Conservation (phyloP, 768 basidiomycete species). For the Rhodotorula paludigena region DNA sequence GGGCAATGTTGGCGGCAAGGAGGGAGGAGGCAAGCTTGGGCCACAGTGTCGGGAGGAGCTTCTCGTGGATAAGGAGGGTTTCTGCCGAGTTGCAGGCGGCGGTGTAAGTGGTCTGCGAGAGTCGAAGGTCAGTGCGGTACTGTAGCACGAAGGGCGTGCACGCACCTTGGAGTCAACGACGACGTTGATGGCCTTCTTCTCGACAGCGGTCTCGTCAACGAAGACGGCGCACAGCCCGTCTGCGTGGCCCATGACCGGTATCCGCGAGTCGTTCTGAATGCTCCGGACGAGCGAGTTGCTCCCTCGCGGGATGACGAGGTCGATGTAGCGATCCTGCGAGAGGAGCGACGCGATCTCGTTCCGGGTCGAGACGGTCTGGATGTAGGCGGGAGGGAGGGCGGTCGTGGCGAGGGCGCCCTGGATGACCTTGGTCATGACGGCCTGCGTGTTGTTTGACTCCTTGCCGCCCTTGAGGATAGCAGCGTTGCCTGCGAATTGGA, state of each 20-base stretch:
- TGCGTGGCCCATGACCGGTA: slow-evolving; percentile 98
- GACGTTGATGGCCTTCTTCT: slow-evolving; percentile 72
- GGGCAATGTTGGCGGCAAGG: slow-evolving; percentile 61
- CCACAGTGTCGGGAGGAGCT: slow-evolving; percentile 70
- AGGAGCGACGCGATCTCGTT: slow-evolving; percentile 84
- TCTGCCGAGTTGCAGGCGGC: slow-evolving; percentile 93
- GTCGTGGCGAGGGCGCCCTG: slow-evolving; percentile 69
- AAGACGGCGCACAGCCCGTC: slow-evolving; percentile 91
- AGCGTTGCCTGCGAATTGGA: slow-evolving; percentile 66
- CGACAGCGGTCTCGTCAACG: slow-evolving; percentile 74
- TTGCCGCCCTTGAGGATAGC: slow-evolving; percentile 97
- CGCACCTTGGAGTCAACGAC: slow-evolving; percentile 85
- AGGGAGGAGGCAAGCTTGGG: slow-evolving; percentile 69
- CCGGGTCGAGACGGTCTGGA: slow-evolving; percentile 87
- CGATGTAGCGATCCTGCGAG: slow-evolving; percentile 82
- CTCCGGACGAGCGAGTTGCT: slow-evolving; percentile 81
- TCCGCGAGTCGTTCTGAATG: slow-evolving; percentile 84
- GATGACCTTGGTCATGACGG: slow-evolving; percentile 72
- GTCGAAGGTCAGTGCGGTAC: neutral
- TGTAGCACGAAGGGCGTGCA: neutral
- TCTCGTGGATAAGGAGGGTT: slow-evolving; percentile 77
- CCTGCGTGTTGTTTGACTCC: slow-evolving; percentile 77
- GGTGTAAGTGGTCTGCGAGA: slow-evolving; percentile 74
- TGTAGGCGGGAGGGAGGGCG: slow-evolving; percentile 67
- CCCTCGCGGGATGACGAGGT: slow-evolving; percentile 92